A percentile compares a stretch with the other conserved stretches of the same genome.
phyloP scores from a whole-genome alignment of 2,329 filamentous ascomycete genomes.

The Colletotrichum sp. region DNA sequence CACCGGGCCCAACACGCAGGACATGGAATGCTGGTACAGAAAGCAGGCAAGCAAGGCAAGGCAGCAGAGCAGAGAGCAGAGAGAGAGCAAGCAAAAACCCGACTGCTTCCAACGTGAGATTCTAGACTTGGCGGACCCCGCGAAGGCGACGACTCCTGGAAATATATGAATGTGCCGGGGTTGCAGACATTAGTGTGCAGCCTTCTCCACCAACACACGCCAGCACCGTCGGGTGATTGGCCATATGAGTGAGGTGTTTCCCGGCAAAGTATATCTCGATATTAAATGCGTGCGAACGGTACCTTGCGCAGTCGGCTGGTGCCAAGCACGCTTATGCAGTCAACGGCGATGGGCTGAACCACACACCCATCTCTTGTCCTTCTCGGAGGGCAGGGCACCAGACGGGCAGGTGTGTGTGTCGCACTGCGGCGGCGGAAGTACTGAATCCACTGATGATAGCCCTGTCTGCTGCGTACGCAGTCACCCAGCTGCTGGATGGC shows the following conservation, averaged over 20 bases:
- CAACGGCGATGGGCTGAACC: not conserved
- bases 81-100: not conserved
- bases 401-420: slow-evolving; percentile 2
- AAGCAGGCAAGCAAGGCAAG: not conserved
- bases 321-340: not conserved
- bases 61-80: not conserved
- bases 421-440: not conserved
- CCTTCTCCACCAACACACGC: slow-evolving; percentile 5
- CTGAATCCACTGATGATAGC: not conserved
- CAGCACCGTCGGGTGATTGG: not conserved
- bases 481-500: not conserved
- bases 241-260: not conserved
- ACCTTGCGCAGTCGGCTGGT: not conserved
- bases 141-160: slow-evolving; percentile 13
- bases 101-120: slow-evolving; percentile 6
- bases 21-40: not conserved
- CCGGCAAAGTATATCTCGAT: not conserved
- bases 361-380: not conserved
- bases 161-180: slow-evolving; percentile 15
- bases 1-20: not conserved
- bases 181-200: not conserved
- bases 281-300: not conserved
- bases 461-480: not conserved
- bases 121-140: slow-evolving; percentile 13
- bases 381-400: not conserved